phyloP scores from a whole-genome alignment of 257 asterid species.

The Gentiana dahurica region DNA sequence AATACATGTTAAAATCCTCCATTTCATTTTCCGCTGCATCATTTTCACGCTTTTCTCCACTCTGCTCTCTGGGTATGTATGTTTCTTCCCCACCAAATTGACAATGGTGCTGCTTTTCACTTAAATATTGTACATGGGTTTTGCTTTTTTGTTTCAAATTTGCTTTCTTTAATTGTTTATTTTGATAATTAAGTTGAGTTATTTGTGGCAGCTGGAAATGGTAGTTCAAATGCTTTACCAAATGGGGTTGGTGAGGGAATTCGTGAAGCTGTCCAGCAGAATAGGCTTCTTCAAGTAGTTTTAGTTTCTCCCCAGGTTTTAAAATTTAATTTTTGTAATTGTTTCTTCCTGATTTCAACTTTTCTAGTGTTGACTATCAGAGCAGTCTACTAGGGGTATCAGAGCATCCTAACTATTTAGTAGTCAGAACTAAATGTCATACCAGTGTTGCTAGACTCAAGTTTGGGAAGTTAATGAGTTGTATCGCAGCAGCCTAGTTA shows the following conservation, averaged over 20 bases:
- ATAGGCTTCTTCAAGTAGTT: slow-evolving; percentile 72
- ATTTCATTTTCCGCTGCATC: slow-evolving; percentile 26
- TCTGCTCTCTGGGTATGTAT: slow-evolving; percentile 34
- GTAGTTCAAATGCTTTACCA: slow-evolving; percentile 27
- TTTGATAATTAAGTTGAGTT: not conserved
- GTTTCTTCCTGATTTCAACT: too few relatives aligned
- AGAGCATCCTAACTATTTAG: too few relatives aligned
- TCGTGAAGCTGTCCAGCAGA: slow-evolving; percentile 20
- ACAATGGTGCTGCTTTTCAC: too few relatives aligned
- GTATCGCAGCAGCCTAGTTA: too few relatives aligned
- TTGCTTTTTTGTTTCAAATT: not conserved
- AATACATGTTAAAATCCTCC: slow-evolving; percentile 17
- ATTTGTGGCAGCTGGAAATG: slow-evolving; percentile 32
- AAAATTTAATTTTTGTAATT: too few relatives aligned
- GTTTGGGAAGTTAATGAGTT: too few relatives aligned
- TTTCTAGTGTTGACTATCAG: too few relatives aligned
- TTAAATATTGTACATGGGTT: too few relatives aligned
- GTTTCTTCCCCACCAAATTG: not conserved
- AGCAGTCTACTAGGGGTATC: too few relatives aligned
- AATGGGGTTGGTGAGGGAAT: slow-evolving; percentile 37
- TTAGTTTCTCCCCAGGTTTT: slow-evolving; percentile 91
- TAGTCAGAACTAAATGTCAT: too few relatives aligned
- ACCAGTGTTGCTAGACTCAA: too few relatives aligned
- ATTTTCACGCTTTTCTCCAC: slow-evolving; percentile 29
- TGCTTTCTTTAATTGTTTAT: not conserved